These are phyloP conservation scores for Amanita molliuscula DNA, from an alignment of 768 basidiomycete species.

Conservation along the genomic window DNA sequence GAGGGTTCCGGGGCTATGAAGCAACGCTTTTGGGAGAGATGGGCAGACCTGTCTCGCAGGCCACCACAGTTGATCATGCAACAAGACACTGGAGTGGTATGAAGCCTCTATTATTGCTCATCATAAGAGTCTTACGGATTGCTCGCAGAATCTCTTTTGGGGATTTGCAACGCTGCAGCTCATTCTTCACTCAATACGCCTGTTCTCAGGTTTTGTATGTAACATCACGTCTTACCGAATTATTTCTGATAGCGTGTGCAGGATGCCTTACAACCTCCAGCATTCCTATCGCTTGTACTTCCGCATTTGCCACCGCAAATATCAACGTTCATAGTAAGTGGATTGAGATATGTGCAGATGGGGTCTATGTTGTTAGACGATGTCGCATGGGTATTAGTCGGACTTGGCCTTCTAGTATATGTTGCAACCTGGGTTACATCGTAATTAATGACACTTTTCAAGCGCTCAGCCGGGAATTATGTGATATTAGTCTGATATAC, in stretches of 20 bases:
- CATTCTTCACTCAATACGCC: conserved; percentile 58
- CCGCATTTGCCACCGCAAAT: conserved; percentile 59
- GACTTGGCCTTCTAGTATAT: conserved; percentile 54
- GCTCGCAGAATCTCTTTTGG: conserved; percentile 68
- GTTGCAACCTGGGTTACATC: conserved; percentile 36
- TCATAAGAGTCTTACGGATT: not conserved
- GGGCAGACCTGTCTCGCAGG: conserved; percentile 44
- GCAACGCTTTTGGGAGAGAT: conserved; percentile 40
- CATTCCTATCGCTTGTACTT: conserved; percentile 46
- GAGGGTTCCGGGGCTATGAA: conserved; percentile 17
- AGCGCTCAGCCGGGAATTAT: not conserved
- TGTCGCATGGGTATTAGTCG: conserved; percentile 59
- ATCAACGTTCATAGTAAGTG: conserved; percentile 50
- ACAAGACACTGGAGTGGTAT: conserved; percentile 2
- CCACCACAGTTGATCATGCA: not conserved
- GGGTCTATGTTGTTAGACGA: conserved; percentile 61
- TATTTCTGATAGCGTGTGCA: conserved; percentile 14
- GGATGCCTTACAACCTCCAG: conserved; percentile 52
- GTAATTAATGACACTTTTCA: conserved; percentile 6
- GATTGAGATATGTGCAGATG: conserved; percentile 61
- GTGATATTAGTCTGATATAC: not conserved
- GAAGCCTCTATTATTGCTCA: not conserved
- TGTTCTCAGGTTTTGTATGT: conserved; percentile 62
- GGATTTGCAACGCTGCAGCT: conserved; percentile 67
- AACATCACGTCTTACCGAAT: not conserved